These are phyloP conservation scores for Zychaea mexicana DNA, from an alignment of 371 early-diverging fungal genomes.

Conservation along the genomic window DNA sequence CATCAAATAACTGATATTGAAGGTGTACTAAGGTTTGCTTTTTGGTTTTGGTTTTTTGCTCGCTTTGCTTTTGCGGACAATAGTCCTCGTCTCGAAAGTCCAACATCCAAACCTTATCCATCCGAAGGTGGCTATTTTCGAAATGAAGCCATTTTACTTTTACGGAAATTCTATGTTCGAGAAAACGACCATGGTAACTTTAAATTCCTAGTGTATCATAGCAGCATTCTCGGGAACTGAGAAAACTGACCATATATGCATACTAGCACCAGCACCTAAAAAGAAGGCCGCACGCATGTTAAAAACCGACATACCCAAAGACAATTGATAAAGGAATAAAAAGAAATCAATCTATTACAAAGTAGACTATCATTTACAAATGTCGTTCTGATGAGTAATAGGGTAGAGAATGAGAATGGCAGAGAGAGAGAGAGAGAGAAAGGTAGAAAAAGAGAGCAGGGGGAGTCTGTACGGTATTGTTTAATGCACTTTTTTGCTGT, in stretches of 20 bases:
- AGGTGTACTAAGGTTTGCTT: neutral
- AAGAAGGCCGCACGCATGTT: constrained; percentile 80
- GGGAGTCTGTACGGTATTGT: neutral
- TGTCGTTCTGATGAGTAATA: neutral
- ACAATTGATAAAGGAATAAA: constrained; percentile 5
- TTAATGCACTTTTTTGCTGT: neutral
- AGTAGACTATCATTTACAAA: neutral
- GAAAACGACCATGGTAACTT: constrained; percentile 84
- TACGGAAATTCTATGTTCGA: constrained; percentile 89
- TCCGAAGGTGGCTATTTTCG: constrained; percentile 72
- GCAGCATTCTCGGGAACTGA: neutral
- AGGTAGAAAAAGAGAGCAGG: neutral
- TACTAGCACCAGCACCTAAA: constrained; percentile 83
- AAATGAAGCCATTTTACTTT: constrained; percentile 84
- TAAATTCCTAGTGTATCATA: neutral
- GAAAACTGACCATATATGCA: neutral
- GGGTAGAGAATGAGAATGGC: constrained; percentile 4
- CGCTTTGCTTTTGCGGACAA: neutral
- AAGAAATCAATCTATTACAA: neutral
- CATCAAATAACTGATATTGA: neutral
- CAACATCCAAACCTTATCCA: constrained; percentile 47
- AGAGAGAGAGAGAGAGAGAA: neutral
- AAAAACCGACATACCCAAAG: constrained; percentile 58
- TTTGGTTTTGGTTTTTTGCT: neutral
- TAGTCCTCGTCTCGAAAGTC: constrained; percentile 29